Percentiles rank a stretch among this genome's conserved stretches.
phyloP scores from a whole-genome alignment of 352 stramenopile genomes.

The Phytophthora gonapodyides region DNA sequence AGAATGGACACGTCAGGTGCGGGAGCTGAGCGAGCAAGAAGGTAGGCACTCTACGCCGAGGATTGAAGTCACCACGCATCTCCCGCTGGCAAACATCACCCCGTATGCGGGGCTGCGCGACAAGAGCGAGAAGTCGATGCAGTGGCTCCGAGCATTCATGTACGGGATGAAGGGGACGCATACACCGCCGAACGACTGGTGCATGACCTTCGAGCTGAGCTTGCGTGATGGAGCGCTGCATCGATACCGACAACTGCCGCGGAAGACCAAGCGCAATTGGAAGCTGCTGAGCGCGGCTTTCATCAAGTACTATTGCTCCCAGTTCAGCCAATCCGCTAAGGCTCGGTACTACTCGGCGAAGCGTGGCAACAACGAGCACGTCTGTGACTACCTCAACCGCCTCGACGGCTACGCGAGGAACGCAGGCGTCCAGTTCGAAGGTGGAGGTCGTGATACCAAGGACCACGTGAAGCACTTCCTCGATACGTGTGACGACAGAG shows the following conservation, averaged over 20 bases:
- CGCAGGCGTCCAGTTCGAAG: no score
- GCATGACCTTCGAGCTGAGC: no score
- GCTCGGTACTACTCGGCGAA: slow-evolving; percentile 12
- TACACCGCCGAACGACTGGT: no score
- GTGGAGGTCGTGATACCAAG: neutral
- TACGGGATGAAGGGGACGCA: no score
- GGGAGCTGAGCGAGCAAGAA: neutral
- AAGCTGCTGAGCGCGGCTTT: neutral
- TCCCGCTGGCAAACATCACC: neutral
- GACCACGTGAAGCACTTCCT: neutral
- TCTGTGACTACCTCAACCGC: slow-evolving; percentile 10
- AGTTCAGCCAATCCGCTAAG: slow-evolving; percentile 2
- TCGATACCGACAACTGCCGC: slow-evolving; percentile 1
- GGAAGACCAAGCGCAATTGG: neutral
- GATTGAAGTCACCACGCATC: slow-evolving; percentile 1
- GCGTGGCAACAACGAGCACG: neutral
- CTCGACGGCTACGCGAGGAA: neutral
- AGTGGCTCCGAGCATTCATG: slow-evolving; percentile 10
- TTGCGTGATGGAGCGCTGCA: neutral
- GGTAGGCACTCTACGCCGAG: neutral
- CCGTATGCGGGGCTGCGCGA: neutral
- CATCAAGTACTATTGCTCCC: slow-evolving; percentile 3
- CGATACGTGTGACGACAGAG: neutral
- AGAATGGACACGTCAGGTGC: neutral
- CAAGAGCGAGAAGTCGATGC: slow-evolving; percentile 10